A percentile compares a stretch with the other conserved stretches of the same genome.
Conservation (phyloP, 441 rosid species). For the Manihot esculenta region DNA sequence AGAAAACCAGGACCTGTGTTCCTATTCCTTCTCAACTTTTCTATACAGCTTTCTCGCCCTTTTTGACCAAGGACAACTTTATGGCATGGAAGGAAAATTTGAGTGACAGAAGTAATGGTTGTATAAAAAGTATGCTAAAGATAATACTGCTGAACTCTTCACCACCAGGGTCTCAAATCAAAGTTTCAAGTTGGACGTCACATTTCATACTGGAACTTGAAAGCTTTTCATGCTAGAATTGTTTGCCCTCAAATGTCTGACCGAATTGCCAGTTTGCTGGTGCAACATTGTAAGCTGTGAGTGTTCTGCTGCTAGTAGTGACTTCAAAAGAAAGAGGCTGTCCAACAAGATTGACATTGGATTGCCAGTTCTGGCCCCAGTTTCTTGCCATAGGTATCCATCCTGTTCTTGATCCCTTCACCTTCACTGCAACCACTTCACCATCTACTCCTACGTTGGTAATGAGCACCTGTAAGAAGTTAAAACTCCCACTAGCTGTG, state of each 20-base stretch:
- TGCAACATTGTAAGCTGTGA: conserved; percentile 73
- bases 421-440: conserved; percentile 72
- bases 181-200: background rate
- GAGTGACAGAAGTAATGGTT: background rate
- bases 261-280: conserved; percentile 77
- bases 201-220: background rate
- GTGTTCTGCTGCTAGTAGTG: conserved; percentile 52
- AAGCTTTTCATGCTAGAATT: conserved; percentile 42
- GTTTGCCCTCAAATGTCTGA: conserved; percentile 77
- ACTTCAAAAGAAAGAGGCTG: conserved; percentile 89
- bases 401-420: conserved; percentile 87
- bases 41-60: conserved; percentile 18
- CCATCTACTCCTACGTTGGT: conserved; percentile 81
- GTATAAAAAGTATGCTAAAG: conserved; percentile 6
- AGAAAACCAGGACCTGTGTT: conserved; percentile 28
- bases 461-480: conserved; percentile 66
- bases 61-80: conserved; percentile 23
- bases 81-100: conserved; percentile 9
- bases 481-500: conserved; percentile 63
- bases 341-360: conserved; percentile 60
- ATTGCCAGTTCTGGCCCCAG: conserved; percentile 93
- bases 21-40: conserved; percentile 12
- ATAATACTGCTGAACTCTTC: conserved; percentile 10
- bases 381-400: conserved; percentile 93
- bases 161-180: conserved; percentile 1